Conservation (phyloP, 2,329 filamentous ascomycete species). For the Pseudopyricularia cyperi region DNA sequence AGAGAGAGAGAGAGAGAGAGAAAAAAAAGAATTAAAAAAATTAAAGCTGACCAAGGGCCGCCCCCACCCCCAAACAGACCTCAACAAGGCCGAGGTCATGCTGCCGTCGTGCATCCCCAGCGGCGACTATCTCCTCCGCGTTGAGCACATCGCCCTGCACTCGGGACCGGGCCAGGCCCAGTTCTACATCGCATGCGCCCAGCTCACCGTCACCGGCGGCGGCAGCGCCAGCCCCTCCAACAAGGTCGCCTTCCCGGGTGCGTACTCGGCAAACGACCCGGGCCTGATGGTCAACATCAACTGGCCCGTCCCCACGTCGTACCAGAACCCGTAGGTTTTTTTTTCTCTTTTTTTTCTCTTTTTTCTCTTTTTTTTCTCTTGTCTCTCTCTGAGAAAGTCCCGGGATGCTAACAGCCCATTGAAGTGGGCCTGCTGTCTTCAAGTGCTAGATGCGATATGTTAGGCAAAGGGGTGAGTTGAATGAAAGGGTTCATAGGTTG, state of each 20-base stretch:
- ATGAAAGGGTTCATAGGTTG: no score
- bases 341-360: neutral
- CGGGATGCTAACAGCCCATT: neutral
- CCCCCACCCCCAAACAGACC: neutral
- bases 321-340: conserved; percentile 7
- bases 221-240: conserved; percentile 8
- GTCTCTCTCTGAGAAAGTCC: no score
- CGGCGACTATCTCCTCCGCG: conserved; percentile 17
- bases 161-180: conserved; percentile 13
- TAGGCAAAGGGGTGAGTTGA: no score
- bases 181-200: conserved; percentile 15
- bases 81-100: conserved; percentile 8
- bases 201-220: conserved; percentile 14
- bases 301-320: conserved; percentile 11
- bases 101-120: conserved; percentile 15
- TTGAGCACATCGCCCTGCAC: conserved; percentile 17
- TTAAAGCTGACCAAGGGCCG: neutral
- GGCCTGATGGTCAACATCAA: conserved; percentile 13
- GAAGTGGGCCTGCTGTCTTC: conserved; percentile 1
- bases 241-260: conserved; percentile 11
- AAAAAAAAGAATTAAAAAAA: no score
- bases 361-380: neutral
- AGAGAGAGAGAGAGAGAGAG: no score
- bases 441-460: neutral
- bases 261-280: conserved; percentile 11